A percentile compares a stretch with the other conserved stretches of the same genome.
These are phyloP conservation scores for Botrytis tulipae DNA, from an alignment of 2,329 filamentous ascomycete genomes.

Conservation along the genomic window DNA sequence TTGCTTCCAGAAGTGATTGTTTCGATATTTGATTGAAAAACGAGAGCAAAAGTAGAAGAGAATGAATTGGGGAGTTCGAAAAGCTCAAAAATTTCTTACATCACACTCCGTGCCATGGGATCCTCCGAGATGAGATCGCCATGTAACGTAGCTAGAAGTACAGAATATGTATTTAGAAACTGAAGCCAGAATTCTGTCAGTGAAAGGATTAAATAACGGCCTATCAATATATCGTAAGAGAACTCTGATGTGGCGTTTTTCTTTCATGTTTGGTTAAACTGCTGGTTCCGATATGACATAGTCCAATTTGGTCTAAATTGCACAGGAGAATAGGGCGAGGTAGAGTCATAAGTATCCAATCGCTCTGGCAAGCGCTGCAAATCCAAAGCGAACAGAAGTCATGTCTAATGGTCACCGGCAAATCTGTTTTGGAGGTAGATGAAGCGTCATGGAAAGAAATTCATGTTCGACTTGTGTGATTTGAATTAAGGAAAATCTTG, in stretches of 20 bases:
- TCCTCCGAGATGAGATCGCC: background rate
- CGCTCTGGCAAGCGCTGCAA: background rate
- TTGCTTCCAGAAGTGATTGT: background rate
- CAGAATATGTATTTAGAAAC: background rate
- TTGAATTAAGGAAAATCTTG: too few species aligned
- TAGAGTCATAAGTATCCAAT: background rate
- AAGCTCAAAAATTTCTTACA: background rate
- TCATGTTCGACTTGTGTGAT: too few species aligned
- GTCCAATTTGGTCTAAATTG: background rate
- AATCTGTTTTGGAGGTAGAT: too few species aligned
- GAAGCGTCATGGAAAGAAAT: too few species aligned
- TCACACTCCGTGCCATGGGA: background rate
- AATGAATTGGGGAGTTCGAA: background rate
- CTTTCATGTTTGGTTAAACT: background rate
- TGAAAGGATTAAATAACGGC: background rate
- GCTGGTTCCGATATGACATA: background rate
- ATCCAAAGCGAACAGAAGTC: too few species aligned
- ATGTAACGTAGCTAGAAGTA: background rate
- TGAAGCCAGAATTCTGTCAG: background rate
- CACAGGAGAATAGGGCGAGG: background rate
- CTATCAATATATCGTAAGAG: background rate
- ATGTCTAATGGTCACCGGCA: too few species aligned
- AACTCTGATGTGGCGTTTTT: background rate
- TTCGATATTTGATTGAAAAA: background rate
- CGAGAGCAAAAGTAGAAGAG: background rate